phyloP scores from a whole-genome alignment of 2,329 filamentous ascomycete species.

The Exophiala spinifera region DNA sequence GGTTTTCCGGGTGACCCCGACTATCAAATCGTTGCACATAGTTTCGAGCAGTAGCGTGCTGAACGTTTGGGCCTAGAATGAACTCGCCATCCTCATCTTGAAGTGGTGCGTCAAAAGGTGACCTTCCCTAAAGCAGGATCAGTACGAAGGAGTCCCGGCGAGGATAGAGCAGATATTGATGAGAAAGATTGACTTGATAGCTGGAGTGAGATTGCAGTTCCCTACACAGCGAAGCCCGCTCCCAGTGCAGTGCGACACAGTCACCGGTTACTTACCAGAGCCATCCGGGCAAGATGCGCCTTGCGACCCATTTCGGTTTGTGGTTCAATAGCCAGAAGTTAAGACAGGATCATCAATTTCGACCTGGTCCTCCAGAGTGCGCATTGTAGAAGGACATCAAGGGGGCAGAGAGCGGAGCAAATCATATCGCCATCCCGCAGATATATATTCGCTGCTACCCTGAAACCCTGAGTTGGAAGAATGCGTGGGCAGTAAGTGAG shows the following conservation, averaged over 20 bases:
- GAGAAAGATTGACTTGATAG: neutral
- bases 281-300: constrained; percentile 45
- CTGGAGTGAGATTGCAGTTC: neutral
- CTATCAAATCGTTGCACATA: constrained; percentile 49
- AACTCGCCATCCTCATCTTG: constrained; percentile 27
- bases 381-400: too few relatives aligned
- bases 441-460: too few relatives aligned
- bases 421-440: too few relatives aligned
- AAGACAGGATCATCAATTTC: neutral
- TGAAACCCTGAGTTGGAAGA: too few relatives aligned
- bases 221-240: neutral
- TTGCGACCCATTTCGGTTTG: constrained; percentile 41
- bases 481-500: too few relatives aligned
- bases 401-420: too few relatives aligned
- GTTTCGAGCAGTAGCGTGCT: constrained; percentile 36
- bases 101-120: constrained; percentile 25
- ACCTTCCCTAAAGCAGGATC: constrained; percentile 21
- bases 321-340: neutral
- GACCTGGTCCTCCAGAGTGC: neutral
- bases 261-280: constrained; percentile 40
- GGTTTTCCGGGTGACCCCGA: constrained; percentile 47
- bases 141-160: neutral
- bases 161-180: neutral
- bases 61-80: constrained; percentile 25
- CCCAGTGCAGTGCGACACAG: neutral